Conservation (phyloP, 1,284 basidiomycete species). For the Apiotrichum mycotoxinovorans region DNA sequence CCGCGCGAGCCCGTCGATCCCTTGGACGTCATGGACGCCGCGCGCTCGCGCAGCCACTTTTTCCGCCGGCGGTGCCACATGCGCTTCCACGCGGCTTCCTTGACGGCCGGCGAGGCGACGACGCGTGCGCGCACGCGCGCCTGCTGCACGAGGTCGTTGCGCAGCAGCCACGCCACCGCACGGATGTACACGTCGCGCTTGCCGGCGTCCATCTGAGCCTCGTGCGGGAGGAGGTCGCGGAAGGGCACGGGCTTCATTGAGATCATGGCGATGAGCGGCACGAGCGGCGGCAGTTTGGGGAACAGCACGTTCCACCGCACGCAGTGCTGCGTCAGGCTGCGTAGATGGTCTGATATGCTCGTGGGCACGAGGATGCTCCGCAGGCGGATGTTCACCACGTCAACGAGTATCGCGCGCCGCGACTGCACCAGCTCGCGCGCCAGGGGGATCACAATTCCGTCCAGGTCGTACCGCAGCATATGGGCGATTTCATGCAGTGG, state of each 20-base stretch:
- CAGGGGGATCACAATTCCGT: slow-evolving; percentile 78
- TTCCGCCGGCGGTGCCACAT: slow-evolving; percentile 37
- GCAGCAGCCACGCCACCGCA: slow-evolving; percentile 88
- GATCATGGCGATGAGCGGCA: slow-evolving; percentile 67
- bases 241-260: slow-evolving; percentile 68
- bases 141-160: slow-evolving; percentile 76
- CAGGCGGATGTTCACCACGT: slow-evolving; percentile 73
- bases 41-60: slow-evolving; percentile 31
- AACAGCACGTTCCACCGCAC: slow-evolving; percentile 67
- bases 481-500: slow-evolving; percentile 77
- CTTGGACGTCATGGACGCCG: slow-evolving; percentile 2
- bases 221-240: slow-evolving; percentile 38
- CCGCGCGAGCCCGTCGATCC: neutral
- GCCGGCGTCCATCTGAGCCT: slow-evolving; percentile 16
- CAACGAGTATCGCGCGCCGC: slow-evolving; percentile 81
- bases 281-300: slow-evolving; percentile 65
- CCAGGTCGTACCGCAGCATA: slow-evolving; percentile 77
- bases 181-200: slow-evolving; percentile 67
- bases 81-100: slow-evolving; percentile 54
- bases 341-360: slow-evolving; percentile 63
- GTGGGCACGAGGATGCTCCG: slow-evolving; percentile 78
- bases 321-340: slow-evolving; percentile 54
- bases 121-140: slow-evolving; percentile 82
- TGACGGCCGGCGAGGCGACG: slow-evolving; percentile 71
- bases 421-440: slow-evolving; percentile 88